Base-by-base conservation (phyloP, 1,139 yeast species). In the Protomyces macrosporus region DNA sequence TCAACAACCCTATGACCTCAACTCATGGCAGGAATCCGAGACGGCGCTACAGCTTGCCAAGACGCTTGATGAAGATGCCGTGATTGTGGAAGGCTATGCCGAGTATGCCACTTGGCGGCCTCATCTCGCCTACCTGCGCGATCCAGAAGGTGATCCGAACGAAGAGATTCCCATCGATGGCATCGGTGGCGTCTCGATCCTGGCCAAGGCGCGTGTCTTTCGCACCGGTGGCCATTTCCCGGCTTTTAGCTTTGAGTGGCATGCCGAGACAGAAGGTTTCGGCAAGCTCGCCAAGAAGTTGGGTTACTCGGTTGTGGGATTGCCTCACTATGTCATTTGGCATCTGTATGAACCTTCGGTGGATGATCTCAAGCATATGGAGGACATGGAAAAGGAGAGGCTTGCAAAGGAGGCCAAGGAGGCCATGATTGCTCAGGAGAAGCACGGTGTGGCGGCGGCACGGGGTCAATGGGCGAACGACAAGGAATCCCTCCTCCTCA, bases 101-200 rank as follows among this genome's bases (percentile, higher is more conserved):
- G 96, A 89, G 75, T 89, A 88, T 74, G 95, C 91, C 64, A 89
- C 96, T 0, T 89, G 96, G 95, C 81, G 96, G 74, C 91, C 95
- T 1, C 96, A 89, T 75, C 80, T 89, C 70, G 96, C 96, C 0
- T 89, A 89, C 73, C 79, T 89, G 72, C 81, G 96, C 69, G 95
- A 88, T 70, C 91, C 93, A 4, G 83, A 85, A 72, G 96, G 96
- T 40, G 91, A 88, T 73, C 89, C 90, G 23, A 88, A 87, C 72
- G 90, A 84, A 45, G 95, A 87, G 71, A 87, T 89, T 88, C 93
- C 87, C 67, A 79, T 89, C 67, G 96, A 89, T 73, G 96, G 96
- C 62, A 88, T 89, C 72, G 96, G 96, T 52, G 96, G 96, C 69
- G 96, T 89, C 55, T 87, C 95, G 0, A 88, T 89, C 69, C 78